Base-by-base conservation (phyloP, 306 rosid genomes). In the Mimosa bimucronata region DNA sequence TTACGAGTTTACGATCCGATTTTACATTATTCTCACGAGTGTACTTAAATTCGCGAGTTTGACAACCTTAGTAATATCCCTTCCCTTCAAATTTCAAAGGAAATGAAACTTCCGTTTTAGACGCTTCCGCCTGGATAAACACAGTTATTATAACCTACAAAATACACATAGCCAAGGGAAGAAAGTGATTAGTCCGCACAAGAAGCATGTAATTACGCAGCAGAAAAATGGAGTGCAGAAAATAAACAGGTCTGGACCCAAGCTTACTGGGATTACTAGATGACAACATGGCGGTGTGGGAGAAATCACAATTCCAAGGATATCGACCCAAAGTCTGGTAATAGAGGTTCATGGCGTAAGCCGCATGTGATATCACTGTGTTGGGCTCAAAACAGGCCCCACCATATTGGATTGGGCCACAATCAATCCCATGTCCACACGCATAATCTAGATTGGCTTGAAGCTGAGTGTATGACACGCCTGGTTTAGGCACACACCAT, bases 351-450 rank as follows among this genome's bases (percentile, higher is more conserved):
- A 96, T 91, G 82, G 97, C 99, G 74, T 77, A 93, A 25, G 97
- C 88, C 73, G 99, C 99, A 73, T 93, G 98, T 31, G 90, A 81
- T 26, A 79, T 71, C 30, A 96, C 38, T 6, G 88, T 91, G 88
- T 93, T 93, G 0, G 98, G 98, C 75, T 96, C 93, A 81, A 87
- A 96, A 83, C 99, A 96, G 57, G 93, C 77, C 11, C 98, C 98
- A 0, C 93, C 97, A 1, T 87, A 91, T 75, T 96, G 97, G 28
- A 96, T 91, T 67, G 92, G 84, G 58, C 80, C 71, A 77, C 98
- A 93, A 83, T 96, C 97, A 30, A 89, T 57, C 37, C 97, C 99
- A 12, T 81, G 89, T n/a, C 97, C 97, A 72, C 99, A 96, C 37
- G 81, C 98, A 81, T 90, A 96, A 76, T 96, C 98, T 82, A 96